Evolutionary conservation across 2,329 filamentous ascomycete species (phyloP).

Genomic region (Boeremia exigua): DNA sequence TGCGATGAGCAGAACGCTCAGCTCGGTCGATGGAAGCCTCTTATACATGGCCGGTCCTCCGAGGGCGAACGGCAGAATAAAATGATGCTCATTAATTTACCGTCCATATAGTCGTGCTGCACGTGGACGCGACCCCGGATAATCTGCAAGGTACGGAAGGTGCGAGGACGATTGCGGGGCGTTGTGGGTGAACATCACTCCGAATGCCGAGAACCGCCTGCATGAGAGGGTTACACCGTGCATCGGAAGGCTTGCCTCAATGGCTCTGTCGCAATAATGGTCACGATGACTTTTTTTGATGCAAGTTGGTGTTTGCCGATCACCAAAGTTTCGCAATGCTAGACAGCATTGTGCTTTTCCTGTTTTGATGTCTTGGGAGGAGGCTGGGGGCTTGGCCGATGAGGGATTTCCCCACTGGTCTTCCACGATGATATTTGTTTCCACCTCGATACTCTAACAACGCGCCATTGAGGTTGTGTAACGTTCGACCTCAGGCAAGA

Average conservation of each 20-base stretch:
- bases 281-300: not conserved
- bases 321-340: conserved; percentile 1
- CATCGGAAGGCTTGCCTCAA: conserved; percentile 13
- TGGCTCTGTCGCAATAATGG: not conserved
- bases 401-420: not conserved
- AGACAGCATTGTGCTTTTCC: conserved; percentile 11
- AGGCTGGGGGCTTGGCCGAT: conserved; percentile 15
- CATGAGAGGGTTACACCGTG: not conserved
- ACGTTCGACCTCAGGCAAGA: conserved; percentile 2
- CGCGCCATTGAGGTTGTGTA: not conserved
- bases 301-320: conserved; percentile 3
- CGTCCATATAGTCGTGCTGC: conserved; percentile 7
- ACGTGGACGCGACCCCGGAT: conserved; percentile 6
- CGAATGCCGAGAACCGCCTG: conserved; percentile 12
- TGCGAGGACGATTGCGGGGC: conserved; percentile 14
- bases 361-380: conserved; percentile 15
- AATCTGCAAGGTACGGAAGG: conserved; percentile 13
- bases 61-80: conserved; percentile 1
- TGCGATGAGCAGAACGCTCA: not conserved
- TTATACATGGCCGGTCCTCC: conserved; percentile 5
- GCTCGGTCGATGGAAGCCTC: not conserved
- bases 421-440: not conserved
- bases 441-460: not conserved
- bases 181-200: conserved; percentile 15
- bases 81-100: conserved; percentile 16